These are phyloP conservation scores for Kluyveromyces aestuarii DNA, from an alignment of 805 yeast genomes.

Conservation along the genomic window DNA sequence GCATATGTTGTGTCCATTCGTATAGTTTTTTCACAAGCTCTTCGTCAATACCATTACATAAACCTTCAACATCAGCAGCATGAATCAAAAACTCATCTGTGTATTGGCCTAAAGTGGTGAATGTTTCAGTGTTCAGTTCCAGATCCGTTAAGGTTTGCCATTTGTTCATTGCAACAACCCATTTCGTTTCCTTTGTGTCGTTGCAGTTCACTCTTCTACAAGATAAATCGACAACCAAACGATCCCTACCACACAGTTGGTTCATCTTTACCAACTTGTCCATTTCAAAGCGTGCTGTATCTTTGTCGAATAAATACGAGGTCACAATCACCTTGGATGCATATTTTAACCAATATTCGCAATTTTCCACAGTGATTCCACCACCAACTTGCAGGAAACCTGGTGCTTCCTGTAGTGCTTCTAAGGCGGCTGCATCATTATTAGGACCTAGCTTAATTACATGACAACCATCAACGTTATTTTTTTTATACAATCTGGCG, in stretches of 20 bases:
- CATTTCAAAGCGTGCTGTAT: slow-evolving; percentile 38
- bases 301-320: slow-evolving; percentile 62
- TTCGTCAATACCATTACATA: slow-evolving; percentile 87
- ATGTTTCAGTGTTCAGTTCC: slow-evolving; percentile 43
- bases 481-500: slow-evolving; percentile 55
- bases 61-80: slow-evolving; percentile 98
- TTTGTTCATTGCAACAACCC: slow-evolving; percentile 97
- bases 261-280: slow-evolving; percentile 45
- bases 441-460: slow-evolving; percentile 83
- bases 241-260: slow-evolving; percentile 48
- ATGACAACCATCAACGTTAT: slow-evolving; percentile 69
- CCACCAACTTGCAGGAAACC: slow-evolving; percentile 79
- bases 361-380: slow-evolving; percentile 72
- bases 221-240: slow-evolving; percentile 82
- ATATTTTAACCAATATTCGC: slow-evolving; percentile 62
- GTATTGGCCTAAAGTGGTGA: slow-evolving; percentile 46
- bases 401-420: slow-evolving; percentile 74
- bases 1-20: slow-evolving; percentile 49
- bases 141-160: slow-evolving; percentile 87
- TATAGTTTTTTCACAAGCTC: slow-evolving; percentile 62
- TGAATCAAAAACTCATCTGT: slow-evolving; percentile 87
- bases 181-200: slow-evolving; percentile 28
- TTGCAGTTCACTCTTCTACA: slow-evolving; percentile 43
- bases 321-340: slow-evolving; percentile 90
- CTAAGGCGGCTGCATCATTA: slow-evolving; percentile 75